These are phyloP conservation scores for Neckera pumila DNA, from an alignment of 225 moss, liverwort and hornwort species.

Conservation along the genomic window DNA sequence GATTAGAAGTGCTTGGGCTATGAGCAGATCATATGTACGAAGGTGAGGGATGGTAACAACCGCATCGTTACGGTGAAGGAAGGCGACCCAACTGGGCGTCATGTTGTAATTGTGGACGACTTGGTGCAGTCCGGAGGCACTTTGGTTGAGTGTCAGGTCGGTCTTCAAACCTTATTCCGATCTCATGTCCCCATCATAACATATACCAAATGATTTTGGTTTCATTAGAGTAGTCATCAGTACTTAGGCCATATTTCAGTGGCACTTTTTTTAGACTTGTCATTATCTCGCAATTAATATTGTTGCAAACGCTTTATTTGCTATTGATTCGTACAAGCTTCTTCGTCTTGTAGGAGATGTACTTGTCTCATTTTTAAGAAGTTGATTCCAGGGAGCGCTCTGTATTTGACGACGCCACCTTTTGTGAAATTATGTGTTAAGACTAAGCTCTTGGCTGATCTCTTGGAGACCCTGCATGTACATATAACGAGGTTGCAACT, in stretches of 20 bases:
- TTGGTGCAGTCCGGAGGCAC: slow-evolving; percentile 99
- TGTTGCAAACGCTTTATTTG: background rate
- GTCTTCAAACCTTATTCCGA: background rate
- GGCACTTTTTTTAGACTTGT: background rate
- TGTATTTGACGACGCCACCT: background rate
- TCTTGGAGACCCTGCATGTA: background rate
- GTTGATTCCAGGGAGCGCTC: background rate
- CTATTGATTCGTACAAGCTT: background rate
- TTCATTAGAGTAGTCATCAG: background rate
- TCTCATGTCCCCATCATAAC: background rate
- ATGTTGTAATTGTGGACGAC: slow-evolving; percentile 96
- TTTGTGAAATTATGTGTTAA: background rate
- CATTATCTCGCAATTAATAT: background rate
- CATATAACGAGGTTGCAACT: background rate
- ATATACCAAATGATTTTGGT: background rate
- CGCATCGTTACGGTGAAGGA: slow-evolving; percentile 86
- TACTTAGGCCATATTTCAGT: background rate
- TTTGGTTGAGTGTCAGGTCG: slow-evolving; percentile 95
- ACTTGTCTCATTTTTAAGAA: background rate
- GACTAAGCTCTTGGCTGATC: background rate
- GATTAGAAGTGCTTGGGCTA: background rate
- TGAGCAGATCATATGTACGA: slow-evolving; percentile 80
- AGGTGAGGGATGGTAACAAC: slow-evolving; percentile 83
- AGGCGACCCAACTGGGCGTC: slow-evolving; percentile 78
- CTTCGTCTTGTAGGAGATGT: background rate